Percentiles rank a stretch among this genome's conserved stretches.
phyloP scores from a whole-genome alignment of 164 flowering plant species.

The Hamamelis virginiana region DNA sequence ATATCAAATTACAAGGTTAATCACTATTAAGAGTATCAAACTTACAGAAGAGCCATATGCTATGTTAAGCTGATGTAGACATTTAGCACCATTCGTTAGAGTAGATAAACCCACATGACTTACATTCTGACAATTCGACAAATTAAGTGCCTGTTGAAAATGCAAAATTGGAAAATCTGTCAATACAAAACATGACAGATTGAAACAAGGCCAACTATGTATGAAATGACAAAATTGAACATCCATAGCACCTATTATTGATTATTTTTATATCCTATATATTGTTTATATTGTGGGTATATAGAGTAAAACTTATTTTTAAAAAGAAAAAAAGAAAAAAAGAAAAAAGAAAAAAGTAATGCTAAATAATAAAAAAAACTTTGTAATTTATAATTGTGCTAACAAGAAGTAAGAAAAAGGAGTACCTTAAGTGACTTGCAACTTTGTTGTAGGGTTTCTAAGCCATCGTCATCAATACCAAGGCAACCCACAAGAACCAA shows the following conservation, averaged over 20 bases:
- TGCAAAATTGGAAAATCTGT: not conserved
- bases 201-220: no score
- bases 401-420: not conserved
- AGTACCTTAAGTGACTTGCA: slow-evolving; percentile 71
- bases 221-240: no score
- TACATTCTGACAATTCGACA: slow-evolving; percentile 72
- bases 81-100: slow-evolving; percentile 43
- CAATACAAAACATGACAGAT: not conserved
- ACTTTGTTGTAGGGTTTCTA: slow-evolving; percentile 49
- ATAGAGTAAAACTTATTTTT: no score
- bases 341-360: no score
- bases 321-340: no score
- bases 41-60: slow-evolving; percentile 73
- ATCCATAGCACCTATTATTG: no score
- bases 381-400: no score
- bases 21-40: slow-evolving; percentile 1
- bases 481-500: slow-evolving; percentile 74
- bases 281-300: no score
- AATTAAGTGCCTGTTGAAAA: slow-evolving; percentile 60
- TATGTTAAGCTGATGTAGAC: slow-evolving; percentile 53
- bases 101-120: slow-evolving; percentile 61
- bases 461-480: slow-evolving; percentile 72
- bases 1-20: not conserved
- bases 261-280: no score
- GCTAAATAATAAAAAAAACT: no score